Base-by-base conservation (phyloP, 345 rosid genomes). In the Gossypium thurberi region DNA sequence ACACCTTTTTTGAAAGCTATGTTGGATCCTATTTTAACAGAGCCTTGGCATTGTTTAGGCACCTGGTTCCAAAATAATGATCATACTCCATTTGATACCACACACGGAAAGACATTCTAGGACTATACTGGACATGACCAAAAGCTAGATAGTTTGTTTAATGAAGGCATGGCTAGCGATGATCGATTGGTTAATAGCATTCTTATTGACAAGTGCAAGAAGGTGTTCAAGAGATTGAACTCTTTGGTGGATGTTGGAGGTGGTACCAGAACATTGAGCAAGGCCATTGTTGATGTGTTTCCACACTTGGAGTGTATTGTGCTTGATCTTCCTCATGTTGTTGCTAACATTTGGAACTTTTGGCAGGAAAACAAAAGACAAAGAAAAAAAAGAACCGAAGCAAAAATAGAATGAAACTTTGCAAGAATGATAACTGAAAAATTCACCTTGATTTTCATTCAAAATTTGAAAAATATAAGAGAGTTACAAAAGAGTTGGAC, bases 181-280 rank as follows among this genome's bases (percentile, higher is more conserved):
- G 21, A 18, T 8, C 57, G 5, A 46, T 26, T 67, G 57, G 18
- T 51, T 12, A 2, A 6, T 21, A 46, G 17, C 13, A 6, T 14
- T 12, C 18, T 67, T 18, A 20, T 14, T 28, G 60, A 48, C 33
- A 76, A 82, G 13, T 70, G 77, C 10, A 74, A 58, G 51, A 58
- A 17, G 2, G 60, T 77, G 18, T 82, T 86, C 14, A 43, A 74
- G 21, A 78, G 82, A 26, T 48, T 82, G 74, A 73, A 60, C 3
- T 69, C 79, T 2, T 4, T 84, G 59, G 81, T 80, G 21, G 87
- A 82, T 37, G 86, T 84, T 0, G 87, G 85, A 1, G 85, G 86
- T 15, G 85, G 87, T 40, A 79, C 43, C 0, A 83, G 84, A 70
- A 73, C 71, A 14, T 5, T 82, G 59, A 76, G 79, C 21, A 72